A percentile compares a stretch with the other conserved stretches of the same genome.
These are phyloP conservation scores for Boletus smithii DNA, from an alignment of 1,284 basidiomycete genomes.

Conservation along the genomic window DNA sequence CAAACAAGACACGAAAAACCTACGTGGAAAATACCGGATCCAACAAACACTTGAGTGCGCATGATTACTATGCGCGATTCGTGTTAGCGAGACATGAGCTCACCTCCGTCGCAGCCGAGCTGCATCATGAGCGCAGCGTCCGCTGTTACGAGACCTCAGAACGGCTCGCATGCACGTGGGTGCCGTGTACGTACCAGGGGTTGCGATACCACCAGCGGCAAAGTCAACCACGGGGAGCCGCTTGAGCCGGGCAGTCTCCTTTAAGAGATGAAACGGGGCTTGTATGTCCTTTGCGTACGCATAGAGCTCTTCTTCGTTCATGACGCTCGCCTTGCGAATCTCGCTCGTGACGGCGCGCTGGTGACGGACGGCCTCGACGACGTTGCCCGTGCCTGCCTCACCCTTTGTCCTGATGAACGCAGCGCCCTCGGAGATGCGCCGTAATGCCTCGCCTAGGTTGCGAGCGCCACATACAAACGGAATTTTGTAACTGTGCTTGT, in stretches of 20 bases:
- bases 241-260: conserved; percentile 93
- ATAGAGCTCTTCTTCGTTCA: conserved; percentile 96
- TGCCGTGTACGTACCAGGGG: conserved; percentile 62
- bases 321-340: conserved; percentile 81
- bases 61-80: conserved; percentile 12
- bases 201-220: conserved; percentile 96
- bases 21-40: conserved; percentile 92
- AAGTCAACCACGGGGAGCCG: conserved; percentile 93
- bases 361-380: conserved; percentile 96
- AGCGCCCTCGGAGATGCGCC: conserved; percentile 95
- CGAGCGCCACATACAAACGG: conserved; percentile 82
- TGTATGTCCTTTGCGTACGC: conserved; percentile 90
- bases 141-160: conserved; percentile 43
- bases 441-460: conserved; percentile 87
- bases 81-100: conserved; percentile 25
- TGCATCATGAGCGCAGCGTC: conserved; percentile 99
- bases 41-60: conserved; percentile 72
- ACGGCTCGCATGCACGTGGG: neutral
- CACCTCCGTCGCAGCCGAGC: conserved; percentile 95
- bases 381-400: conserved; percentile 96
- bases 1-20: conserved; percentile 28
- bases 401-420: conserved; percentile 98
- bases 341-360: conserved; percentile 81
- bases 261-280: conserved; percentile 96
- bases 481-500: conserved; percentile 90